phyloP scores from a whole-genome alignment of 805 yeast genomes.

The Kurtzmaniella fragi region DNA sequence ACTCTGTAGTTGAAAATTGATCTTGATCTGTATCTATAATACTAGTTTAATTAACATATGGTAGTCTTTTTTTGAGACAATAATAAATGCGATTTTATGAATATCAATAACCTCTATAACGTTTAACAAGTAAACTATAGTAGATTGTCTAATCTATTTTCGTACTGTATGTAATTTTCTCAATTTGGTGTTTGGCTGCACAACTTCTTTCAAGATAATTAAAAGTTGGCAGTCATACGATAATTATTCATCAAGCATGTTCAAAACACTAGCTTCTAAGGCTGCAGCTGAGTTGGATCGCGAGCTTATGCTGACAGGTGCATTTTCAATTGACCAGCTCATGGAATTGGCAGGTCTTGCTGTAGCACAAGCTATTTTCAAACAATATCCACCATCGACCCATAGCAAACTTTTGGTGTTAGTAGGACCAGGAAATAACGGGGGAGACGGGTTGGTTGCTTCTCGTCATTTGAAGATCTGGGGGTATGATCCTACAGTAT shows the following conservation, averaged over 20 bases:
- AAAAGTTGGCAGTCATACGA: too few species aligned
- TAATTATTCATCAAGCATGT: constrained; percentile 1
- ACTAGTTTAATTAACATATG: constrained; percentile 14
- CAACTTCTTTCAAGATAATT: too few species aligned
- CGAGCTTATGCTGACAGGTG: constrained; percentile 82
- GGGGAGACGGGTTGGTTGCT: constrained; percentile 96
- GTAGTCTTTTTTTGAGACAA: too few species aligned
- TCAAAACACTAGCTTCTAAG: constrained; percentile 31
- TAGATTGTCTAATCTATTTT: too few species aligned
- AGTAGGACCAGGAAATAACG: constrained; percentile 95
- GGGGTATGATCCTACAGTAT: constrained; percentile 64
- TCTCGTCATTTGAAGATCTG: constrained; percentile 83
- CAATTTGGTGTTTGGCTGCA: too few species aligned
- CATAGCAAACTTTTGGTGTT: constrained; percentile 53
- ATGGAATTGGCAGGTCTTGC: constrained; percentile 97
- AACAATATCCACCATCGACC: constrained; percentile 55
- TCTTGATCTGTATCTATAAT: constrained; percentile 16
- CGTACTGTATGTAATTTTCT: too few species aligned
- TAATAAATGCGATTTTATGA: too few species aligned
- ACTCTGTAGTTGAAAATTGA: constrained; percentile 24
- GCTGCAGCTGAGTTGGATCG: constrained; percentile 76
- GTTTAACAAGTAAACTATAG: too few species aligned
- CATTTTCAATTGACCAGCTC: constrained; percentile 77
- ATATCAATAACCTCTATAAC: too few species aligned
- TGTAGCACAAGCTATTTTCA: constrained; percentile 81